phyloP scores from a whole-genome alignment of 352 stramenopile species.

The Thalassiosira livingstoniorum region DNA sequence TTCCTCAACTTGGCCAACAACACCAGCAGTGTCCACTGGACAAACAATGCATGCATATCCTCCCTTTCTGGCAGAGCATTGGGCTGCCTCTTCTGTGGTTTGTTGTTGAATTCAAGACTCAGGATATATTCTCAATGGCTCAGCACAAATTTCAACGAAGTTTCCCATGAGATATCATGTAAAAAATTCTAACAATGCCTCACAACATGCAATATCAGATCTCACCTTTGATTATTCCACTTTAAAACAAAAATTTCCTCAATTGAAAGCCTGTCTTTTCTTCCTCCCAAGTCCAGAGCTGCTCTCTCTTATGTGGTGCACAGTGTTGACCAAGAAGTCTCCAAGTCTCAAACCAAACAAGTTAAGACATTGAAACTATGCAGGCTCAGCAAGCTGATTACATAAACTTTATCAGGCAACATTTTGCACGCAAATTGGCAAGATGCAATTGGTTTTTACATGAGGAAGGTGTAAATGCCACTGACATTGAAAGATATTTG shows the following conservation, averaged over 20 bases:
- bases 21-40: neutral
- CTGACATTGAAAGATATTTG: no score
- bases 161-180: constrained; percentile 9
- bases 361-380: constrained; percentile 27
- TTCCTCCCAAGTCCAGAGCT: constrained; percentile 37
- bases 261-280: constrained; percentile 9
- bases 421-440: no score
- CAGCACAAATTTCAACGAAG: neutral
- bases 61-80: neutral
- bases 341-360: constrained; percentile 29
- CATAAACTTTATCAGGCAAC: constrained; percentile 9
- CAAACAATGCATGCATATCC: neutral
- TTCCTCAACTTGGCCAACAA: neutral
- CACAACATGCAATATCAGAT: neutral
- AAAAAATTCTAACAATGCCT: neutral
- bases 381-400: constrained; percentile 38
- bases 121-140: constrained; percentile 8
- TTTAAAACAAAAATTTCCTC: constrained; percentile 14
- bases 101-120: neutral
- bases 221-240: constrained; percentile 11
- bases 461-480: no score
- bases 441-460: no score
- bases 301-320: constrained; percentile 25
- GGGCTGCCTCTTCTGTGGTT: neutral
- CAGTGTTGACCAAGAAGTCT: constrained; percentile 21